Percentiles rank a stretch among this genome's conserved stretches.
These are phyloP conservation scores for Astrothelium macrocarpum DNA, from an alignment of 495 filamentous ascomycete genomes.

Conservation along the genomic window DNA sequence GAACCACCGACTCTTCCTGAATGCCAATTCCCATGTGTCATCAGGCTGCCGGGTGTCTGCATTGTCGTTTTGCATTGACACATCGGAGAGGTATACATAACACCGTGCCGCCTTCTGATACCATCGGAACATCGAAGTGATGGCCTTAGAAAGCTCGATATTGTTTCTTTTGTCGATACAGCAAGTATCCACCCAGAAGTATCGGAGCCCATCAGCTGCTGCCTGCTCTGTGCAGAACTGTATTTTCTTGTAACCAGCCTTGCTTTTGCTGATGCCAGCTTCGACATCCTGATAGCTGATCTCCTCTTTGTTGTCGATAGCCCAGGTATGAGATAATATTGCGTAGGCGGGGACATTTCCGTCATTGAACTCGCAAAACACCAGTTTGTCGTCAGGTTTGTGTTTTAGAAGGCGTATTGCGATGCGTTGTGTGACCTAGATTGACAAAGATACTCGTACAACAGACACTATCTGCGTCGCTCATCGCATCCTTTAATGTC, in stretches of 20 bases:
- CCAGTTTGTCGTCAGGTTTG: not conserved
- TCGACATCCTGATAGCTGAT: constrained; percentile 10
- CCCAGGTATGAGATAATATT: constrained; percentile 20
- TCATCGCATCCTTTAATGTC: not conserved
- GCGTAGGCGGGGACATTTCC: constrained; percentile 9
- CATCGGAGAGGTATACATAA: constrained; percentile 13
- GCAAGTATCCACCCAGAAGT: constrained; percentile 11
- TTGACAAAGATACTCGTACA: not conserved
- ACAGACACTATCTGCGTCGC: not conserved
- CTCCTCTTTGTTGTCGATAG: constrained; percentile 7
- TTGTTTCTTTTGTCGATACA: constrained; percentile 12
- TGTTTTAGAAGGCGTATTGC: constrained; percentile 15
- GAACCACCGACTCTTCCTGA: constrained; percentile 10
- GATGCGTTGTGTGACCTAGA: not conserved
- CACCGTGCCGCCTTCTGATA: constrained; percentile 10
- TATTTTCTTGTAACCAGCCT: constrained; percentile 15
- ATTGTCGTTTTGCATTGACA: constrained; percentile 1
- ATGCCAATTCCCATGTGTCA: constrained; percentile 2
- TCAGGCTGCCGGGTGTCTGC: not conserved
- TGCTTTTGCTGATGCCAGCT: constrained; percentile 6
- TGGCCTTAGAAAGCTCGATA: constrained; percentile 8
- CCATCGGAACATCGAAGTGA: constrained; percentile 13
- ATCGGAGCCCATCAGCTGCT: constrained; percentile 7
- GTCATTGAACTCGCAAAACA: constrained; percentile 15
- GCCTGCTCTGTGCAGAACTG: constrained; percentile 14